These are phyloP conservation scores for Lathyrus sativus DNA, from an alignment of 306 rosid genomes.

Conservation along the genomic window DNA sequence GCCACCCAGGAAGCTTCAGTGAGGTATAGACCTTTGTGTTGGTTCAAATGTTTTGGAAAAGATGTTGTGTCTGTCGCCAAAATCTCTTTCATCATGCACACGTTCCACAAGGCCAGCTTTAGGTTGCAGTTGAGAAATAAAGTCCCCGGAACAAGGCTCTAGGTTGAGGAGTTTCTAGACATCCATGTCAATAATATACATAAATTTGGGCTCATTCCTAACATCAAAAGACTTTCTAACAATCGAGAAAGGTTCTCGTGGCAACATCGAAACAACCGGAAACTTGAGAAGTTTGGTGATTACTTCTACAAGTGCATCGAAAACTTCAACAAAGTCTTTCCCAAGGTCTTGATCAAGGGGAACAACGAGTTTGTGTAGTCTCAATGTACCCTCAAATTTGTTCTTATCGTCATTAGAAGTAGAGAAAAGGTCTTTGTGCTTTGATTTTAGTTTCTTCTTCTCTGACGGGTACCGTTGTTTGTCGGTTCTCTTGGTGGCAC, in stretches of 20 bases:
- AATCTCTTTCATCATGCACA: slow-evolving; percentile 46
- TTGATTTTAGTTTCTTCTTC: slow-evolving; percentile 72
- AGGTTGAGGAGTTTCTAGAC: slow-evolving; percentile 64
- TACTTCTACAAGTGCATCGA: slow-evolving; percentile 67
- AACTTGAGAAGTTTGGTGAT: slow-evolving; percentile 78
- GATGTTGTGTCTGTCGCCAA: too few relatives aligned
- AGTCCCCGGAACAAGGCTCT: slow-evolving; percentile 86
- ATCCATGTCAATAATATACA: slow-evolving; percentile 90
- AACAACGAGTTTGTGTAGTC: slow-evolving; percentile 76
- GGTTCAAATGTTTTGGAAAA: too few relatives aligned
- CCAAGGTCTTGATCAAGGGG: slow-evolving; percentile 76
- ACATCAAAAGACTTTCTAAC: slow-evolving; percentile 94
- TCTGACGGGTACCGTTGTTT: slow-evolving; percentile 88
- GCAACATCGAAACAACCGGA: slow-evolving; percentile 87
- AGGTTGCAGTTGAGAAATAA: slow-evolving; percentile 76
- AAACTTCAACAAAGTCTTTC: slow-evolving; percentile 69
- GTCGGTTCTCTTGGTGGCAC: slow-evolving; percentile 75
- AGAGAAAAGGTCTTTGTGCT: slow-evolving; percentile 54
- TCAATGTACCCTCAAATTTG: slow-evolving; percentile 79
- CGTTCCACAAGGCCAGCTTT: slow-evolving; percentile 84
- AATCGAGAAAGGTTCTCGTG: slow-evolving; percentile 72
- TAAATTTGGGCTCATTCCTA: slow-evolving; percentile 94
- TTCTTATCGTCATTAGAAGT: slow-evolving; percentile 33
- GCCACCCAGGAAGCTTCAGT: too few relatives aligned
- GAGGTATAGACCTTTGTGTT: too few relatives aligned